Evolutionary conservation across 2,329 filamentous ascomycete genomes (phyloP).

Genomic region (Claviceps sp.): DNA sequence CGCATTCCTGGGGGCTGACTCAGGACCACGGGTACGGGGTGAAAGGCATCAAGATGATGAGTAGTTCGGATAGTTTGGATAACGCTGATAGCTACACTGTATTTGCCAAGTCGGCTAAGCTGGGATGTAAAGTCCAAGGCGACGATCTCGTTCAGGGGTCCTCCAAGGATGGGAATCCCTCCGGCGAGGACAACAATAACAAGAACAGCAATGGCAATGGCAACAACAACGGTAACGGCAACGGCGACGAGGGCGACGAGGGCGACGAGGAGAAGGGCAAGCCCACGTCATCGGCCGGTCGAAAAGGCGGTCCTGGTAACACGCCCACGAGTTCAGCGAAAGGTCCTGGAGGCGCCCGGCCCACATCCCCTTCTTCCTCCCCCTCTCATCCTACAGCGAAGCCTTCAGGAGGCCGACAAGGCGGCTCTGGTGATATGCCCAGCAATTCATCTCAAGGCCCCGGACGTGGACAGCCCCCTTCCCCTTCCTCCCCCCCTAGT

Average conservation of each 20-base stretch:
- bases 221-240: not conserved
- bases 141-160: not conserved
- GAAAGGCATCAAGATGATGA: not conserved
- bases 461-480: too few relatives aligned
- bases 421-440: too few relatives aligned
- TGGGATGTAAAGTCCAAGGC: not conserved
- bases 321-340: too few relatives aligned
- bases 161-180: not conserved
- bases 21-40: not conserved
- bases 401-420: too few relatives aligned
- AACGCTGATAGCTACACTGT: not conserved
- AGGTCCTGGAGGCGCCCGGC: too few relatives aligned
- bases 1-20: not conserved
- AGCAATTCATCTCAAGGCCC: too few relatives aligned
- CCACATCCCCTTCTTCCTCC: too few relatives aligned
- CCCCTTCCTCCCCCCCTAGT: too few relatives aligned
- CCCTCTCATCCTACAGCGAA: too few relatives aligned
- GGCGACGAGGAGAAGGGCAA: not conserved
- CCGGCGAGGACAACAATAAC: not conserved
- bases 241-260: too few relatives aligned
- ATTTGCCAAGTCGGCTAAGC: not conserved
- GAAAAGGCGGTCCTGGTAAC: too few relatives aligned
- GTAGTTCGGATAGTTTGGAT: not conserved
- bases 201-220: not conserved
- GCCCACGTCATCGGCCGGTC: not conserved